Conservation (phyloP, 2,329 filamentous ascomycete species). For the Scopulariopsis brevicaulis region DNA sequence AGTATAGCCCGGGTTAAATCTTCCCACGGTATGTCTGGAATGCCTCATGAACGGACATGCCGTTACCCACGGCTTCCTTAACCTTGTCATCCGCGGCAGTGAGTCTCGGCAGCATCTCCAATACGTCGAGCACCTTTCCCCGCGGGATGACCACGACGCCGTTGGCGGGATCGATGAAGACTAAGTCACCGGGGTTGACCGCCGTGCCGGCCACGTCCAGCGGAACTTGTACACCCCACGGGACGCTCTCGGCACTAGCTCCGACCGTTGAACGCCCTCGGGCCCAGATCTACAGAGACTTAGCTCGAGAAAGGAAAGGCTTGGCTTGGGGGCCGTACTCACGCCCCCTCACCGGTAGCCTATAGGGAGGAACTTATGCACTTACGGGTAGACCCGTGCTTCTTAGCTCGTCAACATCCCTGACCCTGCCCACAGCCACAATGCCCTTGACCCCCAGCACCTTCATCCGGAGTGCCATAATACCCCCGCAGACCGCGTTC, state of each 20-base stretch:
- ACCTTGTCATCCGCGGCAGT: constrained; percentile 44
- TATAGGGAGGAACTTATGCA: constrained; percentile 7
- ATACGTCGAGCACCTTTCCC: constrained; percentile 44
- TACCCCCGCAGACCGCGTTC: constrained; percentile 66
- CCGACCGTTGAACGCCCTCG: constrained; percentile 46
- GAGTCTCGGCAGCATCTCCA: constrained; percentile 45
- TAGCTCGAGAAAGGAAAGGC: background rate
- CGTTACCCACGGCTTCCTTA: constrained; percentile 52
- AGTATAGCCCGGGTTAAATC: constrained; percentile 8
- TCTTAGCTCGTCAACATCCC: constrained; percentile 52
- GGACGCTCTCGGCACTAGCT: constrained; percentile 40
- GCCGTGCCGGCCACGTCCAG: constrained; percentile 28
- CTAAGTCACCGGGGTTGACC: constrained; percentile 48
- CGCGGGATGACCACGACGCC: constrained; percentile 58
- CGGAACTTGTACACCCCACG: constrained; percentile 39
- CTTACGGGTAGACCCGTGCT: constrained; percentile 43
- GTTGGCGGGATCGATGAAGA: constrained; percentile 59
- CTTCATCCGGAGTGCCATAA: constrained; percentile 62
- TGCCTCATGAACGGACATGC: constrained; percentile 52
- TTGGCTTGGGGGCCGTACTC: background rate
- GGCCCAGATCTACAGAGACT: constrained; percentile 35
- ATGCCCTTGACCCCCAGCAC: constrained; percentile 46
- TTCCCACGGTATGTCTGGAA: constrained; percentile 45
- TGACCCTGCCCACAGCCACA: constrained; percentile 56
- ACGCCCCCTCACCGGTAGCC: background rate